Conservation (phyloP, 106 monocot species). For the Dioscorea zingiberensis region DNA sequence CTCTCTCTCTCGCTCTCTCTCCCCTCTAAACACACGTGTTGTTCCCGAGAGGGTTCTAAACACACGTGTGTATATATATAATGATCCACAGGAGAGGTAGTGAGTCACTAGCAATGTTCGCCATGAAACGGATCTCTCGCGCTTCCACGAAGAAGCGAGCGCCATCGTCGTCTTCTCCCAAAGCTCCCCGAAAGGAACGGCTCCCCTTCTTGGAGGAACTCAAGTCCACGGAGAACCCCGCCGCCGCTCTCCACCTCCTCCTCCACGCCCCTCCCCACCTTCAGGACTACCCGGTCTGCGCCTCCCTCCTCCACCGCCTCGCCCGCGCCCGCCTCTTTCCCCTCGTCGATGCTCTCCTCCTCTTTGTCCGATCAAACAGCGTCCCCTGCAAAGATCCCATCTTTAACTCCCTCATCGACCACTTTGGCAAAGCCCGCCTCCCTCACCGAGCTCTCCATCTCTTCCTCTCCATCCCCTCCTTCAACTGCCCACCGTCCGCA, state of each 20-base stretch:
- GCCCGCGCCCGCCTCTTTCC: constrained; percentile 34
- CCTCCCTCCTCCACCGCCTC: constrained; percentile 2
- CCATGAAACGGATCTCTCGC: no score
- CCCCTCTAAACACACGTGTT: no score
- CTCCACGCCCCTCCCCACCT: neutral
- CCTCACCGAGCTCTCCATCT: constrained; percentile 53
- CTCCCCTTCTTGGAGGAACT: neutral
- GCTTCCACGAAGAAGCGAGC: no score
- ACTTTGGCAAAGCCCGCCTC: constrained; percentile 40
- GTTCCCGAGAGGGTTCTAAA: no score
- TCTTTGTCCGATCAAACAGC: constrained; percentile 32
- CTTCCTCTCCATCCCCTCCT: constrained; percentile 47
- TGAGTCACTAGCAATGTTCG: no score
- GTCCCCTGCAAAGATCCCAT: constrained; percentile 39
- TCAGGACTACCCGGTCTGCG: constrained; percentile 7
- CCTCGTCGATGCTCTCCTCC: constrained; percentile 46
- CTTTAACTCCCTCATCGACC: constrained; percentile 64
- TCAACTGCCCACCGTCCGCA: constrained; percentile 31
- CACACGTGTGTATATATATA: no score
- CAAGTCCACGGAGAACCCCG: constrained; percentile 3
- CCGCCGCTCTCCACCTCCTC: neutral
- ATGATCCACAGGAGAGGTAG: no score
- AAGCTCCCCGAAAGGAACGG: neutral
- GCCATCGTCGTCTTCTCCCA: neutral
- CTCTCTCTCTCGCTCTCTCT: constrained; percentile 9